A percentile compares a stretch with the other conserved stretches of the same genome.
These are phyloP conservation scores for Stephanodiscus triporus DNA, from an alignment of 108 stramenopile species.

Conservation along the genomic window DNA sequence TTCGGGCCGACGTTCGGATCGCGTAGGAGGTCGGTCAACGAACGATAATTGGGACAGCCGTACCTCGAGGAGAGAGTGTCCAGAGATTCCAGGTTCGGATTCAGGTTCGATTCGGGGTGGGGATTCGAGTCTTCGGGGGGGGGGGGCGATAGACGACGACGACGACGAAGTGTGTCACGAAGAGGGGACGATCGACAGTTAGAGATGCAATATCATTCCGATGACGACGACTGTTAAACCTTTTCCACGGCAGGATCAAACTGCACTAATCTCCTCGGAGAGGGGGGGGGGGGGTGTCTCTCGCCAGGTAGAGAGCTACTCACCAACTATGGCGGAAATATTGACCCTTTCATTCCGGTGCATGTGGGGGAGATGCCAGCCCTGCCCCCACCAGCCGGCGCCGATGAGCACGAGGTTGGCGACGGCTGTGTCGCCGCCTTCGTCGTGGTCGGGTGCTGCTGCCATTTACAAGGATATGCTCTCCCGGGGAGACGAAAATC, in stretches of 20 bases:
- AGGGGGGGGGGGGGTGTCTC: not conserved
- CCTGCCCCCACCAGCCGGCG: constrained; percentile 70
- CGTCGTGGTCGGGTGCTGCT: not conserved
- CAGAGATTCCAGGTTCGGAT: constrained; percentile 58
- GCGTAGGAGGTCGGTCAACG: constrained; percentile 53
- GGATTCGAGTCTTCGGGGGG: constrained; percentile 9
- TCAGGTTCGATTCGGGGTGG: constrained; percentile 59
- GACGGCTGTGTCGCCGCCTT: not conserved
- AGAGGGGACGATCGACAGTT: no score
- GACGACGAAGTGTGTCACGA: no score
- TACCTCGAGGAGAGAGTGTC: constrained; percentile 47
- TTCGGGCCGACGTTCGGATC: constrained; percentile 23
- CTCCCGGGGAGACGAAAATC: no score
- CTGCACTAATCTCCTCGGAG: not conserved
- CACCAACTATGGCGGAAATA: constrained; percentile 66
- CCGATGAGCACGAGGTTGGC: constrained; percentile 73
- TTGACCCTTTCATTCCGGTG: constrained; percentile 46
- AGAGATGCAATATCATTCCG: no score
- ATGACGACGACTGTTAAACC: no score
- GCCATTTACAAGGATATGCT: no score
- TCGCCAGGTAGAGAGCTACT: not conserved
- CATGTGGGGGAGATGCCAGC: constrained; percentile 76
- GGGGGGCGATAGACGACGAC: no score
- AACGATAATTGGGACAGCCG: constrained; percentile 50
- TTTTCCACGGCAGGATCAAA: no score